phyloP scores from a whole-genome alignment of 2,329 filamentous ascomycete genomes.

The Nigrospora sphaerica region DNA sequence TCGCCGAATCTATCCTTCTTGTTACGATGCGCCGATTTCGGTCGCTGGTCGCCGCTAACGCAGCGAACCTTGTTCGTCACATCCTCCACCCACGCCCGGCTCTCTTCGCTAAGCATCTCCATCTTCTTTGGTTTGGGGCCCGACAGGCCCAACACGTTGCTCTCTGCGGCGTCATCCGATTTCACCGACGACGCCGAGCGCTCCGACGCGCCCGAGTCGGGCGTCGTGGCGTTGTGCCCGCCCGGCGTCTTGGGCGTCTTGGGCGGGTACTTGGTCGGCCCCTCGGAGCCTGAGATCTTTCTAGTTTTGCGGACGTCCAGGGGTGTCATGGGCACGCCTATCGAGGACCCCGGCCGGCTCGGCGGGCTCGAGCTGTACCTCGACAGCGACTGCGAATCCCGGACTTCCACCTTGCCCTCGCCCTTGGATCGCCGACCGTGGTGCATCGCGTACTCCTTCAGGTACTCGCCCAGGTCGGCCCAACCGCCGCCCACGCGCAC shows the following conservation, averaged over 20 bases:
- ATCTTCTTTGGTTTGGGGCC: constrained; percentile 60
- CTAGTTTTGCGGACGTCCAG: constrained; percentile 49
- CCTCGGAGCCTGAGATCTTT: constrained; percentile 30
- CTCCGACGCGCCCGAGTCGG: constrained; percentile 35
- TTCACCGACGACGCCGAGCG: constrained; percentile 46
- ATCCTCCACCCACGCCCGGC: constrained; percentile 73
- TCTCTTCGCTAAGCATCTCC: constrained; percentile 63
- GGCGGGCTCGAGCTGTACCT: constrained; percentile 32
- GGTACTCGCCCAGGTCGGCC: constrained; percentile 91
- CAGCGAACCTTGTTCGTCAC: constrained; percentile 74
- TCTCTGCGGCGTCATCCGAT: constrained; percentile 52
- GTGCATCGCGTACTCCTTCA: constrained; percentile 87
- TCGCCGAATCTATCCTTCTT: constrained; percentile 52
- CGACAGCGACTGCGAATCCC: constrained; percentile 30
- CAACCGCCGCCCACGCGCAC: constrained; percentile 97
- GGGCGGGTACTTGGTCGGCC: constrained; percentile 23
- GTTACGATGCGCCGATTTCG: constrained; percentile 18
- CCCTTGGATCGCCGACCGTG: constrained; percentile 65
- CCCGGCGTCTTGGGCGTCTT: constrained; percentile 34
- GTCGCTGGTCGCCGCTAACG: constrained; percentile 52
- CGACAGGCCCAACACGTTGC: constrained; percentile 59
- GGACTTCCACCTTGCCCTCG: constrained; percentile 52
- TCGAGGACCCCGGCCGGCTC: constrained; percentile 32
- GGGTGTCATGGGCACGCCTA: constrained; percentile 34
- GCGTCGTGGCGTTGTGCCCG: constrained; percentile 28